Base-by-base conservation (phyloP, 345 rosid genomes). In the Ailanthus altissimus region DNA sequence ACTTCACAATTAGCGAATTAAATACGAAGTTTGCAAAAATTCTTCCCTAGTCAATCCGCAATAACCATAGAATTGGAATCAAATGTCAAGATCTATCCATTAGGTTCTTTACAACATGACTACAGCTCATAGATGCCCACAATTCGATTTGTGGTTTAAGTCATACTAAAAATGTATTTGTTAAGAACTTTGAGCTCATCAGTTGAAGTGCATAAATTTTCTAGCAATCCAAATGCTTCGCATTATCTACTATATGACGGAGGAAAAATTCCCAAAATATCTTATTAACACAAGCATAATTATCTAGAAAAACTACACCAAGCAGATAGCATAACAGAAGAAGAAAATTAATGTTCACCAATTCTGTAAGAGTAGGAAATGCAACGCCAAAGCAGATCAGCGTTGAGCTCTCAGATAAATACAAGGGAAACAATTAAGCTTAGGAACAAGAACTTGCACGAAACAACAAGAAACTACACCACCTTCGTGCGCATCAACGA, bases 331-430 rank as follows among this genome's bases (percentile, higher is more conserved):
- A 51, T 51, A 51, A 18, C 57, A 47, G 68, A 64, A 26, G 25
- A 49, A 28, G 43, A 70, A 16, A 66, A 66, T 9, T 6, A 15
- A 50, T 15, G 20, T 23, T 51, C 16, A 70, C 73, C 73, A 18
- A 25, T 67, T 45, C 15, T 45, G 15, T 49, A 18, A 11, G 13
- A 38, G 54, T 43, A 65, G 21, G 26, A 45, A 45, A 18, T 6
- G 13, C 18, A 57, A 26, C 21, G 38, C 38, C 5, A 18, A 9
- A 14, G 40, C 70, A 67, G 72, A 53, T 3, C 38, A 67, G 59
- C 73, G 50, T 50, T 69, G 73, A 28, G 59, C 21, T 32, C 45
- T 25, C 72, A 49, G 8, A 69, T 23, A 69, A 26, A 25, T 26
- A 26, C 59, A 50, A 50, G 59, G 49, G 73, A 69, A 36, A 70